Conservation (phyloP, 1,284 basidiomycete genomes). For the Neonothopanus nambi region DNA sequence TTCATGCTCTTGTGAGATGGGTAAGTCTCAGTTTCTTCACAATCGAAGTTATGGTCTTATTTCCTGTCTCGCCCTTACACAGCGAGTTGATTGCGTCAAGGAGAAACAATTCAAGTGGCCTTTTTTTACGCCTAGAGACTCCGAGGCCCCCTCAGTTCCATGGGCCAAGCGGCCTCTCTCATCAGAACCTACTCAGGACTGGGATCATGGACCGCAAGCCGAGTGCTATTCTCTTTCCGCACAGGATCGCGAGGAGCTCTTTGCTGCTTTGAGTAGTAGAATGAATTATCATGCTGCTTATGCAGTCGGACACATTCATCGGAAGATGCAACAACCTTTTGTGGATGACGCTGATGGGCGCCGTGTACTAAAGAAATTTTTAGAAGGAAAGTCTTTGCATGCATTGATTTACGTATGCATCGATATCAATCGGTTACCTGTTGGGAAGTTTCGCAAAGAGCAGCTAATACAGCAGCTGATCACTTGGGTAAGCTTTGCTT, state of each 20-base stretch:
- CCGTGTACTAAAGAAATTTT: background rate
- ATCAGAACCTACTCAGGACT: no score
- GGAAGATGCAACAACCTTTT: conserved; percentile 2
- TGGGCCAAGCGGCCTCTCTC: no score
- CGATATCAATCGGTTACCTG: conserved; percentile 6
- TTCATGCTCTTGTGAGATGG: background rate
- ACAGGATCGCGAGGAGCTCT: background rate
- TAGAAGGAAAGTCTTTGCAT: background rate
- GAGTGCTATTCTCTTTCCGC: no score
- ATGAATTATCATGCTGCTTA: conserved; percentile 6
- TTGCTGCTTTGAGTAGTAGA: background rate
- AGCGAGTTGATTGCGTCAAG: no score
- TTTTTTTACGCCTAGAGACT: no score
- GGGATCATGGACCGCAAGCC: no score
- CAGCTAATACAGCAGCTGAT: no score
- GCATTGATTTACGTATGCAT: conserved; percentile 4
- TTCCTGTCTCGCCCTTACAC: no score
- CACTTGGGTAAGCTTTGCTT: background rate
- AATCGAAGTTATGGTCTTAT: background rate
- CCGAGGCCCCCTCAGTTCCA: no score
- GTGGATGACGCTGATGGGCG: no score
- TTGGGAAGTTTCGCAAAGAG: background rate
- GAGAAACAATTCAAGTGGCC: no score
- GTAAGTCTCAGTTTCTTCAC: background rate
- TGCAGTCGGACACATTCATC: conserved; percentile 2